Conservation (phyloP, 1,139 yeast genomes). For the Starmera stellimalicola region DNA sequence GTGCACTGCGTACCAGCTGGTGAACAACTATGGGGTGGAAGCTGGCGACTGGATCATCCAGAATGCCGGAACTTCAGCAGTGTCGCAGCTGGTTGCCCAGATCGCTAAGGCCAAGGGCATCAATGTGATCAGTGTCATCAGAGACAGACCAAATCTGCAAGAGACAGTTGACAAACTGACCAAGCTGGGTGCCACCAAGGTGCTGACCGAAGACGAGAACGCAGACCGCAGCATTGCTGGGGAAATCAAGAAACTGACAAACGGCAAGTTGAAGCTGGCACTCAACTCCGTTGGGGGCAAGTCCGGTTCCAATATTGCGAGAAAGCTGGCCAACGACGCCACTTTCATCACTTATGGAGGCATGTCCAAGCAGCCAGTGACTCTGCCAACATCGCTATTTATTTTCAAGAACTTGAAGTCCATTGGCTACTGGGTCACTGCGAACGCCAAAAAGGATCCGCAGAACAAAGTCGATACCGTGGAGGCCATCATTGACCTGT, state of each 20-base stretch:
- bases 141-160: slow-evolving; percentile 73
- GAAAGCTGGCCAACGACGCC: slow-evolving; percentile 67
- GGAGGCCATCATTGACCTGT: slow-evolving; percentile 52
- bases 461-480: slow-evolving; percentile 54
- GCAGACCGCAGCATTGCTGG: slow-evolving; percentile 54
- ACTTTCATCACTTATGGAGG: slow-evolving; percentile 91
- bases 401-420: slow-evolving; percentile 84
- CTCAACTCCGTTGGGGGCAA: slow-evolving; percentile 92
- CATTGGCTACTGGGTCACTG: slow-evolving; percentile 91
- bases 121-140: slow-evolving; percentile 78
- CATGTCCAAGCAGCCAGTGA: slow-evolving; percentile 93
- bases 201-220: slow-evolving; percentile 81
- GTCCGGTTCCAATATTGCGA: slow-evolving; percentile 68
- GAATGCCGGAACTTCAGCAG: slow-evolving; percentile 95
- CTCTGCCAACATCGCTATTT: slow-evolving; percentile 77
- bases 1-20: slow-evolving; percentile 84
- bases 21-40: slow-evolving; percentile 55
- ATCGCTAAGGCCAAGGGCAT: slow-evolving; percentile 69
- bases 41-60: slow-evolving; percentile 91
- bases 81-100: slow-evolving; percentile 90
- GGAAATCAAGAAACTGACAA: slow-evolving; percentile 53
- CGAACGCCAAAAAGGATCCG: slow-evolving; percentile 57
- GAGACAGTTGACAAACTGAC: slow-evolving; percentile 34
- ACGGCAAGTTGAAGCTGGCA: slow-evolving; percentile 59
- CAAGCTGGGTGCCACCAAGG: slow-evolving; percentile 83